Conservation (phyloP, 2,329 filamentous ascomycete species). For the Penicillium crustosum region DNA sequence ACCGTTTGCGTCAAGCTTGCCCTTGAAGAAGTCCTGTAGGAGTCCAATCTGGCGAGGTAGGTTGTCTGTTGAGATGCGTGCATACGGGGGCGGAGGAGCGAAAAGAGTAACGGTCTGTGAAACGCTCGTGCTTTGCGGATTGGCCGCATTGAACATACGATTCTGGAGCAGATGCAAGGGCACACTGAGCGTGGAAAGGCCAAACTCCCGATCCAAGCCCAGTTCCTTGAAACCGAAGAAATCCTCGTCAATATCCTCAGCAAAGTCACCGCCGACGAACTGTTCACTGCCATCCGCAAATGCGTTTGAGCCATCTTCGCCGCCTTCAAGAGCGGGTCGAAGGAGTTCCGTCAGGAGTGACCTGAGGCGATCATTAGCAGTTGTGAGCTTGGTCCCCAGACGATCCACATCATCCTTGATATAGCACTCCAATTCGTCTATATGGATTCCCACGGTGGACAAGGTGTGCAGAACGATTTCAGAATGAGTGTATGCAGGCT, state of each 20-base stretch:
- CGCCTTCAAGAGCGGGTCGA: conserved; percentile 81
- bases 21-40: conserved; percentile 86
- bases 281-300: conserved; percentile 98
- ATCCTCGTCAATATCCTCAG: conserved; percentile 95
- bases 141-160: conserved; percentile 80
- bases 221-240: conserved; percentile 98
- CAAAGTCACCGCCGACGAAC: conserved; percentile 94
- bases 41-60: conserved; percentile 80
- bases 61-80: conserved; percentile 76
- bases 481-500: conserved; percentile 74
- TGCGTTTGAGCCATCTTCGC: conserved; percentile 79
- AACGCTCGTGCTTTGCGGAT: conserved; percentile 65
- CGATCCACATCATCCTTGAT: conserved; percentile 93
- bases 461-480: conserved; percentile 86
- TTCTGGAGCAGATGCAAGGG: conserved; percentile 92
- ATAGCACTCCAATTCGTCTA: conserved; percentile 79
- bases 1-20: conserved; percentile 80
- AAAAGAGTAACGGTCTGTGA: conserved; percentile 56
- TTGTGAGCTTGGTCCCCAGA: conserved; percentile 71
- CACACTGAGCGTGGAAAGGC: conserved; percentile 81
- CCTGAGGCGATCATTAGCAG: conserved; percentile 94
- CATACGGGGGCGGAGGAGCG: conserved; percentile 67
- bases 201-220: conserved; percentile 87
- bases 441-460: conserved; percentile 76
- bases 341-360: conserved; percentile 87